Evolutionary conservation across 495 filamentous ascomycete species (phyloP), one percentile per base, ranked within the genome.

Genomic region (Neurospora sp.): DNA sequence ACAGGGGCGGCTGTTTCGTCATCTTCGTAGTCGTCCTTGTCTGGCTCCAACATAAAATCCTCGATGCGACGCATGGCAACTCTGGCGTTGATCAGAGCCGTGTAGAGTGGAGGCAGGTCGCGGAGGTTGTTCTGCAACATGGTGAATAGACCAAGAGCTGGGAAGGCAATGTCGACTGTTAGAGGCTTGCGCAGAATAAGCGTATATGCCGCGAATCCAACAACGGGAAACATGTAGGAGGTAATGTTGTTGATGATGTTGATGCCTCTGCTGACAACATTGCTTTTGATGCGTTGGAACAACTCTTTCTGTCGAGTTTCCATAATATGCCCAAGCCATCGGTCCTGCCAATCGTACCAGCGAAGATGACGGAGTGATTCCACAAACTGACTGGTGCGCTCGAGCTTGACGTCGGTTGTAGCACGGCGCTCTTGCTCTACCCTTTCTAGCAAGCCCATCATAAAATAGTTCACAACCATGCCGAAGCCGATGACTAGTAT

Each of bases 301-400:
- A 96, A 73, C 76, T 96, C 93, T 38, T 85, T 82, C 70, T 90
- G 85, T 48, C 93, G 85, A 31, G 89, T 86, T 70, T 89, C 85
- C 87, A 95, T 89, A 73, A 95, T 91, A 70, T 87, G 86, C 18
- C 80, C 83, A 35, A 94, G 87, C 93, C 93, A 96, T 68, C 89
- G 85, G 70, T 88, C 85, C 80, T 96, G 92, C 93, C 93, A 96
- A 40, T 90, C 92, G 77, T 96, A 94, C 90, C 91, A 96, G 14
- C 93, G 88, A 27, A 96, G 84, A 76, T 94, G 92, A n/a, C 93
- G 88, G 44, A 95, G 93, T 3, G 91, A 88, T 78, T 94, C 92
- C 61, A 95, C 90, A 72, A 94, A 93, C 79, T 96, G 92, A 22
- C 90, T 89, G 12, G 89, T 90, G 9, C 89, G 88, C 76, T 94